Percentiles rank a stretch among this genome's conserved stretches.
Conservation (phyloP, 2,329 filamentous ascomycete species). For the Phialophora tarda region DNA sequence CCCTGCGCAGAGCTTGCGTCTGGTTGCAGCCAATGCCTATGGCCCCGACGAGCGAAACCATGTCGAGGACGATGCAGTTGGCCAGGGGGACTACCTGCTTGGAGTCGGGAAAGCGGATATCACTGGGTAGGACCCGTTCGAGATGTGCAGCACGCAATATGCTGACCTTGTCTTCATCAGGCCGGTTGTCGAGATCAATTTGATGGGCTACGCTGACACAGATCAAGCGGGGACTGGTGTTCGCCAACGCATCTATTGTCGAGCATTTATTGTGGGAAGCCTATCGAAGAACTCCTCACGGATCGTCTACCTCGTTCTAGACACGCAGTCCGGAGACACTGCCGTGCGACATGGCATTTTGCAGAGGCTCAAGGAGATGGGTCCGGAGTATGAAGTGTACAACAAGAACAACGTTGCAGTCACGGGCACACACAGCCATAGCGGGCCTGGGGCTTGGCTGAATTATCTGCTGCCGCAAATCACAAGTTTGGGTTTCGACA, state of each 20-base stretch:
- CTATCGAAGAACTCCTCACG: conserved; percentile 69
- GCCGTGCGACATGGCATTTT: conserved; percentile 87
- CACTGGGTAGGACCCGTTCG: conserved; percentile 61
- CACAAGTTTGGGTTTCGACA: conserved; percentile 82
- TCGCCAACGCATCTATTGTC: conserved; percentile 84
- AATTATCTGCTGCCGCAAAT: conserved; percentile 95
- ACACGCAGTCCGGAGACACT: conserved; percentile 86
- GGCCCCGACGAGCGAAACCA: conserved; percentile 2
- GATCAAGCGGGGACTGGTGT: conserved; percentile 81
- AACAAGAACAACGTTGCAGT: conserved; percentile 81
- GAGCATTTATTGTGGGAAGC: conserved; percentile 85
- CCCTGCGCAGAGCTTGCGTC: conserved; percentile 10
- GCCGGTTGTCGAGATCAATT: conserved; percentile 85
- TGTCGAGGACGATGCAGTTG: conserved; percentile 6
- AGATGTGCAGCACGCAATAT: conserved; percentile 9
- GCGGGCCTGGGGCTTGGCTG: conserved; percentile 88
- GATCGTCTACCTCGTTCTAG: conserved; percentile 85
- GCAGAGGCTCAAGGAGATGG: conserved; percentile 71
- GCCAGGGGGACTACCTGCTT: conserved; percentile 60
- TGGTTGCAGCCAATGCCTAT: conserved; percentile 9
- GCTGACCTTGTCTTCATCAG: conserved; percentile 47
- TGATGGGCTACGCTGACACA: conserved; percentile 91
- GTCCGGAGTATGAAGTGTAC: conserved; percentile 75
- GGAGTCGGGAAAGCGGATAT: conserved; percentile 75
- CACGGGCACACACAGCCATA: conserved; percentile 91